phyloP scores from a whole-genome alignment of 495 filamentous ascomycete species.

The Hapsidospora chrysogenum region DNA sequence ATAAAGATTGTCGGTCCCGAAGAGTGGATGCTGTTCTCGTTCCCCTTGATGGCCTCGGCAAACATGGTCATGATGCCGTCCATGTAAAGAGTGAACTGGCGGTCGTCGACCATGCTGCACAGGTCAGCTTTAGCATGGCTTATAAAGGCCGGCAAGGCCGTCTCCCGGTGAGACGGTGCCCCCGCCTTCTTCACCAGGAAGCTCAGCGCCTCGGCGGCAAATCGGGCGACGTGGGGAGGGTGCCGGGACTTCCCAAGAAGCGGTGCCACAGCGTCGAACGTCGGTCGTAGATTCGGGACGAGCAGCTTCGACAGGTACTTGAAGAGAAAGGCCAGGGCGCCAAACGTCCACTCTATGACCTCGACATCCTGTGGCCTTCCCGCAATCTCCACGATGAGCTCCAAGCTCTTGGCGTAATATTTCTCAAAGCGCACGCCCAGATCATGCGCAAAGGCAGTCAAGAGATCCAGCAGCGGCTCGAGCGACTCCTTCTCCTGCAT shows the following conservation, averaged over 20 bases:
- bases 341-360: constrained; percentile 93
- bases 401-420: constrained; percentile 44
- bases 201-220: constrained; percentile 87
- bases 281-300: constrained; percentile 66
- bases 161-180: constrained; percentile 52
- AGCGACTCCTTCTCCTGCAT: constrained; percentile 55
- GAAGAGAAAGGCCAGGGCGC: constrained; percentile 85
- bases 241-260: constrained; percentile 70
- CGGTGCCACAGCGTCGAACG: constrained; percentile 68
- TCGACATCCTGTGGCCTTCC: constrained; percentile 40
- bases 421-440: constrained; percentile 77
- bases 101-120: constrained; percentile 27
- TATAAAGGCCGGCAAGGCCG: constrained; percentile 51
- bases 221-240: constrained; percentile 70
- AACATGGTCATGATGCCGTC: constrained; percentile 85
- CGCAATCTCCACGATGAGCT: constrained; percentile 40
- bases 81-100: constrained; percentile 45
- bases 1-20: constrained; percentile 53
- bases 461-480: constrained; percentile 69
- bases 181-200: constrained; percentile 84
- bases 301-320: constrained; percentile 84
- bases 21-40: constrained; percentile 66
- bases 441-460: constrained; percentile 85
- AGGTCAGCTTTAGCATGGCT: constrained; percentile 54
- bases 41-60: constrained; percentile 70